Base-by-base conservation (phyloP, 2,329 filamentous ascomycete species). In the Pyricularia pennisetigena region DNA sequence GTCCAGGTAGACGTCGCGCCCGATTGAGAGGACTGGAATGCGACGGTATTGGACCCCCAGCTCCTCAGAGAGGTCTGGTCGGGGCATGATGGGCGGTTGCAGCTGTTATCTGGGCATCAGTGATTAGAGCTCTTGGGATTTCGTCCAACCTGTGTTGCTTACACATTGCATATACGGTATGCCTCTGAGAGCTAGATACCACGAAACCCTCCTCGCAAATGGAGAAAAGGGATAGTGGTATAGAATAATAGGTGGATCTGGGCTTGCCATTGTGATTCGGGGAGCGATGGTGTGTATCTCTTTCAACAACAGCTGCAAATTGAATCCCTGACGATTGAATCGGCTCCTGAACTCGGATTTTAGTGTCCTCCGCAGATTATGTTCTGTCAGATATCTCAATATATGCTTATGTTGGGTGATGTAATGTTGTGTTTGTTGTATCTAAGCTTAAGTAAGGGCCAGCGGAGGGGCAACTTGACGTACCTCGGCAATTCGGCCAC, bases 151-250 rank as follows among this genome's bases (percentile, higher is more conserved):
- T 30, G 49, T 14, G 12, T 12, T 61, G 81, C 85, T 76, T 80
- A 90, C 87, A 73, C 89, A 91, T 86, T 91, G 83, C 66, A 81
- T 82, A 73, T 89, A 91, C 0, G 84, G 82, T 64, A 92, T 89
- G 29, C 83, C 83, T 61, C 89, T 85, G 3, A 92, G 82, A 57
- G 82, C 81, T 14, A 92, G 80, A 74, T 92, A 92, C 88, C 88
- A 91, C 29, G 84, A 77, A 30, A 92, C 76, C 69, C 88, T 80
- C 68, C 82, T 82, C 8, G 88, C 88, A 73, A 86, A 91, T 0
- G 89, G 88, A 12, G 89, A 91, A 73, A 80, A 82, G 0, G 80
- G 75, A 75, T 92, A 92, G 76, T 90, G 88, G 75, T 89, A 91
- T 1, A 92, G 74, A 8, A 90, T 79, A 24, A 89, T 83, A n/a